Percentiles rank a stretch among this genome's conserved stretches.
These are phyloP conservation scores for Candida tibetensis DNA, from an alignment of 805 yeast species.

Conservation along the genomic window DNA sequence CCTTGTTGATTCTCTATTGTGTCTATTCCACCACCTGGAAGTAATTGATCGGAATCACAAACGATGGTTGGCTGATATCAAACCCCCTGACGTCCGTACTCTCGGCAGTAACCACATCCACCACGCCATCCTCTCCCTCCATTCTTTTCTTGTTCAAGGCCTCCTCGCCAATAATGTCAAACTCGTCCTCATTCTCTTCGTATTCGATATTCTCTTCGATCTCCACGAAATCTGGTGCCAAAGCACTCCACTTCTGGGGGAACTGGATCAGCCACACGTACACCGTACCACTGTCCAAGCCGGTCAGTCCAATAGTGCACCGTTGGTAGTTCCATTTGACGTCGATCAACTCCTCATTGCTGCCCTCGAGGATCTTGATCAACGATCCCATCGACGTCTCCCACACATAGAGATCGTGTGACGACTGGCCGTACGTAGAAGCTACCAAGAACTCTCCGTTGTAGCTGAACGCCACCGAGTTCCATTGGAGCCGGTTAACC, in stretches of 20 bases:
- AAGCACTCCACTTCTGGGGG: constrained; percentile 93
- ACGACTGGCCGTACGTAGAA: constrained; percentile 75
- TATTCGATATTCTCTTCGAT: constrained; percentile 89
- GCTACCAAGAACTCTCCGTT: constrained; percentile 84
- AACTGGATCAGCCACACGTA: constrained; percentile 79
- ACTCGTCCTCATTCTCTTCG: constrained; percentile 87
- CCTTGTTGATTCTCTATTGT: too few species aligned
- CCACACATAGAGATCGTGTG: constrained; percentile 91
- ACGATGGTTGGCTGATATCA: constrained; percentile 46
- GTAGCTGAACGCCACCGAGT: constrained; percentile 68
- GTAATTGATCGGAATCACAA: constrained; percentile 57
- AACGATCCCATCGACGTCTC: constrained; percentile 86
- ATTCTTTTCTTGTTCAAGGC: constrained; percentile 57
- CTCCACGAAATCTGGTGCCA: constrained; percentile 95
- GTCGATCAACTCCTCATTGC: constrained; percentile 81
- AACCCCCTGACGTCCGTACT: constrained; percentile 71
- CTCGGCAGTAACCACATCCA: constrained; percentile 69
- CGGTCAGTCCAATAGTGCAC: constrained; percentile 78
- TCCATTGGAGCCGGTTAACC: constrained; percentile 87
- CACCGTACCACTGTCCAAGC: constrained; percentile 78
- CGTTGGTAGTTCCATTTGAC: constrained; percentile 81
- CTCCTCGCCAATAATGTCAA: constrained; percentile 73
- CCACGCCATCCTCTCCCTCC: constrained; percentile 57
- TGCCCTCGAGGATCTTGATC: constrained; percentile 85
- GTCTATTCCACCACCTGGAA: too few species aligned